Base-by-base conservation (phyloP, 345 rosid genomes). In the Hibiscus syriacus region DNA sequence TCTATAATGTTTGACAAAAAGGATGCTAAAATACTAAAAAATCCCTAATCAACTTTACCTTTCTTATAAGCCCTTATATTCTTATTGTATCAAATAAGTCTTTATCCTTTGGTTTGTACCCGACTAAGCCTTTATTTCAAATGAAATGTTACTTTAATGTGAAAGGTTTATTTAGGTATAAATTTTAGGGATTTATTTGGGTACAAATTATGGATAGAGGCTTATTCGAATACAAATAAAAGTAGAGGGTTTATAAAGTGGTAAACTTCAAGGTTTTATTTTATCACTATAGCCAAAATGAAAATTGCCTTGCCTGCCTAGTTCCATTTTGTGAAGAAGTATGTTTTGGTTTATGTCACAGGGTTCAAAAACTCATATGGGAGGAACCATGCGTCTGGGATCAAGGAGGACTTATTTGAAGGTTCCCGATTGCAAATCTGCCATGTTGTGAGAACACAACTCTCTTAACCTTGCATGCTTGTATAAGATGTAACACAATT, bases 361-460 rank as follows among this genome's bases (percentile, higher is more conserved):
- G 89, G 92, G 96, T 74, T 89, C 96, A 54, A 89, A 82, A 80
- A 89, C 92, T 73, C 92, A 85, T 66, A 87, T 87, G 96, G 96
- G 96, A 53, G 96, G 88, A 34, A 89, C 96, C 49, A 87, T 89
- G 96, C 88, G 96, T 29, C 74, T 85, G 54, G 96, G 96, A 34
- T 82, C 92, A 71, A 87, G 96, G 77, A 85, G 80, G 79, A 89
- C 96, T 43, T 76, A 79, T 76, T 87, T 89, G 69, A 79, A 80
- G 81, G 82, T 73, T 80, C 46, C 77, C 43, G 80, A 87, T 68
- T 87, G 96, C 85, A 87, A 74, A 78, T 85, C 92, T 77, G 88
- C 92, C 43, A 85, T 83, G 60, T 68, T 88, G 95, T 88, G 77
- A 81, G 92, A 26, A 69, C 67, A 6, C 64, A 12, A 12, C 57